Evolutionary conservation across 345 rosid species (phyloP).

Genomic region (Bretschneidera sinensis): DNA sequence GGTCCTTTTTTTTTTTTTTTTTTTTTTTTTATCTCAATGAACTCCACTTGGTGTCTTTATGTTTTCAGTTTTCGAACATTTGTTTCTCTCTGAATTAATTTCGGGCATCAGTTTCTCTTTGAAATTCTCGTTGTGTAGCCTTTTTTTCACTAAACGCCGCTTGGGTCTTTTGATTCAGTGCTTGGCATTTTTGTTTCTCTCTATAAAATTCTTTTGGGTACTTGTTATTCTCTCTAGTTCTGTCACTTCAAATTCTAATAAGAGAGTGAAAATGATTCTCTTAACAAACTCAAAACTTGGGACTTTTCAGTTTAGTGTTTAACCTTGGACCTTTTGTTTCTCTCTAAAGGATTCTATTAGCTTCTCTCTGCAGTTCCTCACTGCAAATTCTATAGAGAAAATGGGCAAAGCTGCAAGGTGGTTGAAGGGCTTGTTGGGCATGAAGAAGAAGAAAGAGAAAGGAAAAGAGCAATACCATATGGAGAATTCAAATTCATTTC

Average conservation of each 20-base stretch:
- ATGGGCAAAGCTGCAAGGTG: conserved; percentile 76
- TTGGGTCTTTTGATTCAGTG: conserved; percentile 18
- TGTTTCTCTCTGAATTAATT: conserved; percentile 11
- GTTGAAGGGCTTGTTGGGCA: conserved; percentile 62
- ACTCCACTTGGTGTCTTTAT: conserved; percentile 12
- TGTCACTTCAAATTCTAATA: too few relatives aligned
- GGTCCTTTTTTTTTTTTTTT: conserved; percentile 10
- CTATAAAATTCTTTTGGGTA: too few relatives aligned
- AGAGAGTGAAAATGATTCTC: too few relatives aligned
- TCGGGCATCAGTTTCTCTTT: not conserved
- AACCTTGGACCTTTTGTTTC: not conserved
- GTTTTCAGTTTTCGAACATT: conserved; percentile 22
- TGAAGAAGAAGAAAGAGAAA: conserved; percentile 45
- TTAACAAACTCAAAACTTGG: too few relatives aligned
- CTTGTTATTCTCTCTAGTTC: too few relatives aligned
- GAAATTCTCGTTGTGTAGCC: not conserved
- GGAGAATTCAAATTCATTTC: conserved; percentile 22
- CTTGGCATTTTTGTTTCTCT: conserved; percentile 21
- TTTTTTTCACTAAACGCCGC: conserved; percentile 7
- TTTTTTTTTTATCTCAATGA: conserved; percentile 7
- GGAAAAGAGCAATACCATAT: not conserved
- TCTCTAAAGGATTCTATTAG: conserved; percentile 1
- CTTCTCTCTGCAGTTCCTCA: conserved; percentile 3
- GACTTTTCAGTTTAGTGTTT: conserved; percentile 1
- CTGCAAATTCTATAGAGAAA: conserved; percentile 12